phyloP scores from a whole-genome alignment of 2,329 filamentous ascomycete species.

The Madurella fahalii region DNA sequence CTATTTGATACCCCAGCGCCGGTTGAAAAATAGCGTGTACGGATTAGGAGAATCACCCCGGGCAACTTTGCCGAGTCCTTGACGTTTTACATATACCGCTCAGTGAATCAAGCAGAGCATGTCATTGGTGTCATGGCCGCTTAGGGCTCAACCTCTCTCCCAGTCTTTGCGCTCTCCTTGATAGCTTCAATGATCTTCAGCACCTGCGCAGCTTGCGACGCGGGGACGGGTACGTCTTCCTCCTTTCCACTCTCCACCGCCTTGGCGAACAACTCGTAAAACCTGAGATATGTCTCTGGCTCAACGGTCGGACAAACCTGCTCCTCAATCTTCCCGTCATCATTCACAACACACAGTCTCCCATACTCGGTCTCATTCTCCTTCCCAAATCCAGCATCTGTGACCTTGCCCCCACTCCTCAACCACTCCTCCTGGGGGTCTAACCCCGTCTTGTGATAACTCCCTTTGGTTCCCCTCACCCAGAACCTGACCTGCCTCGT shows the following conservation, averaged over 20 bases:
- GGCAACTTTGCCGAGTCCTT: too few species aligned
- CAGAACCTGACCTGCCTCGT: conserved; percentile 68
- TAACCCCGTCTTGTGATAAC: conserved; percentile 66
- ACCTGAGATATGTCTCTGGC: conserved; percentile 63
- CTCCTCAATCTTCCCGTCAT: conserved; percentile 47
- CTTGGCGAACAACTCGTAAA: conserved; percentile 55
- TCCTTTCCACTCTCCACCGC: conserved; percentile 46
- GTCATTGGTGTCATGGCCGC: not conserved
- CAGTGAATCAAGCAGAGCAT: too few species aligned
- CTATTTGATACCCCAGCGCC: too few species aligned
- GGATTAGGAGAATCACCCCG: too few species aligned
- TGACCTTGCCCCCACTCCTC: conserved; percentile 57
- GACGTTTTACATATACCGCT: too few species aligned
- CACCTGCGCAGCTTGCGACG: conserved; percentile 50
- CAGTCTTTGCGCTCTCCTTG: conserved; percentile 46
- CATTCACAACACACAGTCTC: conserved; percentile 52
- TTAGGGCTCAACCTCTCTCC: conserved; percentile 38
- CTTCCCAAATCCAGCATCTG: conserved; percentile 59
- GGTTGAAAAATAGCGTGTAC: too few species aligned
- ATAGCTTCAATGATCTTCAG: conserved; percentile 50
- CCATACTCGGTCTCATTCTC: conserved; percentile 58
- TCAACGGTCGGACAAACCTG: conserved; percentile 54
- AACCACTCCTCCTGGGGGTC: conserved; percentile 76
- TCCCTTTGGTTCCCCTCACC: conserved; percentile 70
- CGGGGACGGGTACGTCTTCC: conserved; percentile 50